Evolutionary conservation across 2,329 filamentous ascomycete species (phyloP), one percentile per base, ranked within the genome.

Genomic region (Aspergillus neotritici): DNA sequence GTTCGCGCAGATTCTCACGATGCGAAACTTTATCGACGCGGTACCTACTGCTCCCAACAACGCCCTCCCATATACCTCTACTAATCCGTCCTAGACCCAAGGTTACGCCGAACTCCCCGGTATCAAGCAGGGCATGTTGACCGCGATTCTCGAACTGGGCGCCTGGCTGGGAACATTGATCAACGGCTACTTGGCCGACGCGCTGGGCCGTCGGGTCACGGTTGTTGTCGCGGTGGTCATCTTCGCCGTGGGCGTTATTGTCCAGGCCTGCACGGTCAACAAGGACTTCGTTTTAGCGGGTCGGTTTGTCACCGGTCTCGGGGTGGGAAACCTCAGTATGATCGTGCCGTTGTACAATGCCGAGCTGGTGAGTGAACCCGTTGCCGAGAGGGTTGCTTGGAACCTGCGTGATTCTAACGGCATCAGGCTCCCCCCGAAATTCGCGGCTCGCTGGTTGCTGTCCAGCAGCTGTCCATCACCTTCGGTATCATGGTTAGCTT

Each of bases 1-100:
- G 66, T 86, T 87, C 66, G 79, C 79, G n/a, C 84, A 84, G 16
- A 78, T 89, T 15, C 54, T 79, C 42, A 71, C 69, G 15, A 76
- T 76, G 72, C 56, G 60, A 4, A 66, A 68, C 1, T 76, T 75
- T 48, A 64, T 66, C 32, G 47, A 60, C 34, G 64, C 74, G 32
- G 74, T 74, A 64, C 65, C 68, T 40, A 48, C 21, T 25, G 7
- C 5, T 56, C 30, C 65, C 64, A 62, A 60, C 13, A 35, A 32
- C 28, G 34, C 4, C 14, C 31, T 14, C 37, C 37, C 34, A 36
- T 32, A 13, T 13, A 37, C 8, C 40, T 41, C 21, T 25, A 37
- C 28, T 36, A 15, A 25, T 21, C 3, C 11, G 29, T 10, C 25
- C 1, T 10, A 62, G 56, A 64, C 61, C 4, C 35, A 61, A 34